Base-by-base conservation (phyloP, 306 rosid genomes). In the Trichosanthes cucumerina region DNA sequence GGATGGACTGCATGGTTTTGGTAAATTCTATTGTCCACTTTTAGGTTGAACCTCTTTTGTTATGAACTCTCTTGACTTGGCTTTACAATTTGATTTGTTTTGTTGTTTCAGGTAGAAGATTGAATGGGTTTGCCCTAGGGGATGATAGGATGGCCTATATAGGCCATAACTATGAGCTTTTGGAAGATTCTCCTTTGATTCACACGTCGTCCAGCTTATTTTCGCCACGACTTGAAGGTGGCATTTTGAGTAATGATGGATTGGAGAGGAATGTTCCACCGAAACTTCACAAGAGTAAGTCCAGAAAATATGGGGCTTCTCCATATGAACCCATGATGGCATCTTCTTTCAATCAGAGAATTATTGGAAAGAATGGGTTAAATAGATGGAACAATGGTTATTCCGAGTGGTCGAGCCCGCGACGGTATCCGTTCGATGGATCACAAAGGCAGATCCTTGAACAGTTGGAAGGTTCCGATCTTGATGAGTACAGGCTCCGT, bases 171-270 rank as follows among this genome's bases (percentile, higher is more conserved):
- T 89, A 88, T 52, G 97, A 92, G 81, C 87, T 88, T 53, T 78
- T 90, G 78, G 99, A 96, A 41, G 98, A 92, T 66, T 91, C 97
- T 60, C 91, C 97, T 23, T 79, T 88, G 86, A 64, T 89, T 68
- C 86, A 75, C 79, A 78, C 86, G 19, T 88, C 93, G 2, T 91
- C 92, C 2, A 88, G 90, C 85, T 74, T 88, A 50, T 93, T 91
- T 86, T 86, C 88, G 21, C 87, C 93, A 0, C 84, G 85, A 83
- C 91, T 82, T 70, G 87, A 85, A 56, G 88, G 86, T 80, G 85
- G 87, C 82, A 76, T 80, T 78, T 83, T 79, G 77, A 80, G 83
- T 86, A 82, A 86, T 38, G 91, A 88, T 78, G 90, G 83, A 36
- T 86, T 80, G 68, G 89, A 88, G 57, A 86, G 92, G 84, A 90